Percentiles rank a stretch among this genome's conserved stretches.
Conservation (phyloP, 225 moss, liverwort and hornwort species). For the Physcomitrellopsis africana region DNA sequence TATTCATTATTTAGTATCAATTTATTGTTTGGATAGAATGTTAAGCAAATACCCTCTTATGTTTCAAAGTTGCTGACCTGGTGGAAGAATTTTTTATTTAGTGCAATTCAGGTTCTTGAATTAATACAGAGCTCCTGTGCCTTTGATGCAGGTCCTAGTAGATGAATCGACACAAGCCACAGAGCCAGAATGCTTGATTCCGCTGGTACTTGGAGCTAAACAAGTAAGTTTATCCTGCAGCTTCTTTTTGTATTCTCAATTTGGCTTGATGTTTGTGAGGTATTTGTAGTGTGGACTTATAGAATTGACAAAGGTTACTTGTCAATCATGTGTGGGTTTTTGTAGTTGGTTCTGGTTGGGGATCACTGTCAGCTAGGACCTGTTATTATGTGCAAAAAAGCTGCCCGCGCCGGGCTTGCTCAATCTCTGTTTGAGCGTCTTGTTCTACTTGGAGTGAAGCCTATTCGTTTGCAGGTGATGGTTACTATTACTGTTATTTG, state of each 20-base stretch:
- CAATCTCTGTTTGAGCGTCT: slow-evolving; percentile 98
- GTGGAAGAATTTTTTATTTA: not conserved
- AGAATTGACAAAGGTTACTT: slow-evolving; percentile 6
- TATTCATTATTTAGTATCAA: not conserved
- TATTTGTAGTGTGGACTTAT: not conserved
- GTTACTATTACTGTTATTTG: slow-evolving; percentile 27
- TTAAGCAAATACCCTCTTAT: not conserved
- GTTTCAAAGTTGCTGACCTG: slow-evolving; percentile 2
- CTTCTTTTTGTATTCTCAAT: not conserved
- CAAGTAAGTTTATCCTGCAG: slow-evolving; percentile 42
- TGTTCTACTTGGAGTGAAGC: slow-evolving; percentile 96
- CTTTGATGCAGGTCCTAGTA: slow-evolving; percentile 51
- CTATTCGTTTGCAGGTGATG: slow-evolving; percentile 88
- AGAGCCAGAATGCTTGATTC: slow-evolving; percentile 74
- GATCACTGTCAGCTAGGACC: slow-evolving; percentile 98
- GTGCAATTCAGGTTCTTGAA: not conserved
- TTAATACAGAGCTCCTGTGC: not conserved
- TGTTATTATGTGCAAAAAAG: slow-evolving; percentile 99
- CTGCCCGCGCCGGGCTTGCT: slow-evolving; percentile 96
- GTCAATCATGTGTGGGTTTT: slow-evolving; percentile 14
- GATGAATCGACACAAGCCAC: slow-evolving; percentile 82
- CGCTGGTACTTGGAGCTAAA: slow-evolving; percentile 72
- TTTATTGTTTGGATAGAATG: not conserved
- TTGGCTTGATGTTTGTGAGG: not conserved
- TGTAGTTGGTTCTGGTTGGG: slow-evolving; percentile 90